Evolutionary conservation across 371 early-diverging fungal species (phyloP).

Genomic region (Mortierella sp.): DNA sequence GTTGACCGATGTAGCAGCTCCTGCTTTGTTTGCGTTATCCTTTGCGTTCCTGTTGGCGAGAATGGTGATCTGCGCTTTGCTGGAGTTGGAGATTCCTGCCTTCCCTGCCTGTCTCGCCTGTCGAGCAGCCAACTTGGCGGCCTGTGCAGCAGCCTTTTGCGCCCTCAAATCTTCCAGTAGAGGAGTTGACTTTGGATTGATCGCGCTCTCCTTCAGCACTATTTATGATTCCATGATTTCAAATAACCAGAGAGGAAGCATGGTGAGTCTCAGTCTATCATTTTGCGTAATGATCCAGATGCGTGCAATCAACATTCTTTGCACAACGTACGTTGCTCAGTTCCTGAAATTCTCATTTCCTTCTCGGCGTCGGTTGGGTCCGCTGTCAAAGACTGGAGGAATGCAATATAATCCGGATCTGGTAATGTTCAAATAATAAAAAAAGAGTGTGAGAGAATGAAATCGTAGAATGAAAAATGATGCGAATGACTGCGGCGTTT

Average conservation of each 20-base stretch:
- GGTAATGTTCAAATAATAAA: not conserved
- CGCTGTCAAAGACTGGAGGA: conserved; percentile 75
- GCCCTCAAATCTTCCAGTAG: conserved; percentile 84
- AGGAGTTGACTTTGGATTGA: conserved; percentile 71
- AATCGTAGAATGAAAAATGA: too few relatives aligned
- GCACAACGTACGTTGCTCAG: conserved; percentile 45
- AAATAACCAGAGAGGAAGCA: too few relatives aligned
- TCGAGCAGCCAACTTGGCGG: conserved; percentile 59
- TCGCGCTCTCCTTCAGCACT: conserved; percentile 43
- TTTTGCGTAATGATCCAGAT: not conserved
- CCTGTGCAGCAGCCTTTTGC: conserved; percentile 77
- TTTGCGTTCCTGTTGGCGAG: conserved; percentile 46
- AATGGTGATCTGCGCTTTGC: conserved; percentile 47
- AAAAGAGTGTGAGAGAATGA: not conserved
- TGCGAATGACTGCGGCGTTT: conserved; percentile 2
- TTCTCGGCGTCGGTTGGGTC: conserved; percentile 68
- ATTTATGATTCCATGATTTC: not conserved
- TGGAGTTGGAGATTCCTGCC: conserved; percentile 28
- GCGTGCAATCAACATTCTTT: too few relatives aligned
- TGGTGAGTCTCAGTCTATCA: not conserved
- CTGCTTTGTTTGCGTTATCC: conserved; percentile 21
- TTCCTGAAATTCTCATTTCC: conserved; percentile 53
- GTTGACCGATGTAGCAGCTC: conserved; percentile 5
- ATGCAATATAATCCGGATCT: conserved; percentile 85
- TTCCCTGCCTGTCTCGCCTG: conserved; percentile 61